Conservation (phyloP, 495 filamentous ascomycete species). For the Trichodelitschia bisporula region DNA sequence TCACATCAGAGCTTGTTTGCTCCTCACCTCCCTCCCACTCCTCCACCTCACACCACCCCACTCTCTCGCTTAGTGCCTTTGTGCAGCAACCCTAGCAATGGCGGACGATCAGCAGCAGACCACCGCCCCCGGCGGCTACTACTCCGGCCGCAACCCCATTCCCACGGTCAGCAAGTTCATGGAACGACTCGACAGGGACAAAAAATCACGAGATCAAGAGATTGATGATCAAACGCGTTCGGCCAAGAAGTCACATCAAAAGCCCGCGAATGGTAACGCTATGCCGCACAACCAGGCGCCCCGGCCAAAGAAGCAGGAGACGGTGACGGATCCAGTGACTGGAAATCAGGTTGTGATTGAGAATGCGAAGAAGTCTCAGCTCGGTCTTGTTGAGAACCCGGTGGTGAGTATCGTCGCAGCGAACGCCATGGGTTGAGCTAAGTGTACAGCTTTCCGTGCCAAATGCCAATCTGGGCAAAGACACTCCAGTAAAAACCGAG, state of each 20-base stretch:
- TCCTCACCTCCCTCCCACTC: constrained; percentile 2
- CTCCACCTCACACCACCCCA: not conserved
- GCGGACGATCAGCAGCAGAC: constrained; percentile 11
- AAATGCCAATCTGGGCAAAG: constrained; percentile 63
- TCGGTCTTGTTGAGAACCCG: constrained; percentile 47
- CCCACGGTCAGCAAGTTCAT: constrained; percentile 76
- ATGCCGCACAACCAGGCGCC: not conserved
- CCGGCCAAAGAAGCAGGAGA: constrained; percentile 25
- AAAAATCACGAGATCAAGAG: constrained; percentile 43
- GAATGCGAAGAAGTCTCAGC: constrained; percentile 43
- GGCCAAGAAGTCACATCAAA: constrained; percentile 18
- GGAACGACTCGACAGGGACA: constrained; percentile 49
- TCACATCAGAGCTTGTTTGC: too few relatives aligned
- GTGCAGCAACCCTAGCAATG: constrained; percentile 10
- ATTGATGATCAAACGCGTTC: constrained; percentile 31
- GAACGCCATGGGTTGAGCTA: not conserved
- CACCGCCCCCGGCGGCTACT: constrained; percentile 18
- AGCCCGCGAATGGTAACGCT: constrained; percentile 12
- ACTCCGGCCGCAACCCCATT: constrained; percentile 48
- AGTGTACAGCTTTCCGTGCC: constrained; percentile 47
- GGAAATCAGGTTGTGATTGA: constrained; percentile 71
- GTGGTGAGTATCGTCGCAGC: constrained; percentile 20
- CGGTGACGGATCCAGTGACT: constrained; percentile 68
- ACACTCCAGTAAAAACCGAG: constrained; percentile 39
- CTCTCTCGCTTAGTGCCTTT: not conserved